Base-by-base conservation (phyloP, 306 rosid genomes). In the Fragaria iinumae region DNA sequence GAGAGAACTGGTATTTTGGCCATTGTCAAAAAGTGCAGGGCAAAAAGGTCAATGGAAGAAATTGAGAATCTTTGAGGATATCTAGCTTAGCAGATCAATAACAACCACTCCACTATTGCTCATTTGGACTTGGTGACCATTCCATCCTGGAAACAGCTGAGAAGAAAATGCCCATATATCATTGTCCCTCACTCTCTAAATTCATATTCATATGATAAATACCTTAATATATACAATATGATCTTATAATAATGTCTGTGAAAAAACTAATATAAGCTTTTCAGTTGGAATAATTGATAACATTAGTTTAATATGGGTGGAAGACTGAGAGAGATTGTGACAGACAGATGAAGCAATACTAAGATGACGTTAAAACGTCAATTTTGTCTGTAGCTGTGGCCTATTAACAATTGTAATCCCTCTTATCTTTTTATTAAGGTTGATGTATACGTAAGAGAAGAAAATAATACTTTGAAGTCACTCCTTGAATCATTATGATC, bases 391-490 rank as follows among this genome's bases (percentile, higher is more conserved):
- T 69, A 65, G 75, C 73, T 72, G 83, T 72, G 71, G 80, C 80
- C 72, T 55, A 75, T 72, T 45, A 82, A 65, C 69, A 80, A 88
- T 81, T 86, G 64, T 69, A 82, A 84, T 82, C 43, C 38, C 43
- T 63, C 21, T 63, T 84, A 73, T 2, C 38, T 34, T 17, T 5
- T 14, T 63, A 36, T 53, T 47, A 49, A 20, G 17, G 45, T 20
- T 67, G 3, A 39, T 49, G 75, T 49, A 17, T 2, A 34, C 36
- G 25, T 21, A 71, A 21, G 64, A 59, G 21, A 60, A 53, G 53
- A 85, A 44, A 59, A 69, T 21, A 29, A 72, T 79, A 83, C 97
- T 91, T 91, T 71, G 78, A 88, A 88, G 90, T 82, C 80, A 91
- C 97, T 89, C 93, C 73, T 80, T 75, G 25, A 47, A 4, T 49